Base-by-base conservation (phyloP, 805 yeast genomes). In the Blastobotrys americana region DNA sequence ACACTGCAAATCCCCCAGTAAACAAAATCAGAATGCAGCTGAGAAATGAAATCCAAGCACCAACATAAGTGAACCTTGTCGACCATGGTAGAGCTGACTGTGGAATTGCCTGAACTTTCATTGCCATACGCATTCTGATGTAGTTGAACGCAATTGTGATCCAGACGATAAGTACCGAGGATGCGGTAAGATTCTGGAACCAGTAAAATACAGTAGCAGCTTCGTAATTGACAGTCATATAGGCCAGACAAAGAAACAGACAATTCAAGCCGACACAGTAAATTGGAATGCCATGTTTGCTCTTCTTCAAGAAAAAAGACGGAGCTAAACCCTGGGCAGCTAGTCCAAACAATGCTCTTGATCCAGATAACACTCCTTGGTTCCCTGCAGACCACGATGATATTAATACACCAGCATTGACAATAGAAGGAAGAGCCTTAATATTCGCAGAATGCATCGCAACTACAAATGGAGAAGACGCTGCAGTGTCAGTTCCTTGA, bases 391-490 rank as follows among this genome's bases (percentile, higher is more conserved):
- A 82, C 59, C 84, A 75, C 46, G 85, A 88, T 51, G 84, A 82
- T 34, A 84, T 64, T 57, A 87, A 64, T 52, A 87, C 82, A 61
- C 84, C 79, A 2, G 81, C 90, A 61, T 87, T 87, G 57, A 87
- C 70, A 40, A 87, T 72, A 53, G 81, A 83, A 33, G 88, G 88
- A 50, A 86, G 67, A 0, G 77, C 89, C 6, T 60, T 55, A 49
- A 85, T 84, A 15, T 71, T 63, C 16, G 87, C 84, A 53, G 73
- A 74, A 50, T 74, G 74, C 56, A 85, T 80, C 39, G 95, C 95
- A 57, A 84, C 80, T 43, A 84, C 89, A 56, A 84, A 85, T 34
- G 95, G 95, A 13, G 93, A 82, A 16, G 90, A 88, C 34, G 82
- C 73, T 2, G 89, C 87, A 37, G 70, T 76, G 65, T 13, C 65